Base-by-base conservation (phyloP, 768 basidiomycete genomes). In the Infundibulicybe gibba region DNA sequence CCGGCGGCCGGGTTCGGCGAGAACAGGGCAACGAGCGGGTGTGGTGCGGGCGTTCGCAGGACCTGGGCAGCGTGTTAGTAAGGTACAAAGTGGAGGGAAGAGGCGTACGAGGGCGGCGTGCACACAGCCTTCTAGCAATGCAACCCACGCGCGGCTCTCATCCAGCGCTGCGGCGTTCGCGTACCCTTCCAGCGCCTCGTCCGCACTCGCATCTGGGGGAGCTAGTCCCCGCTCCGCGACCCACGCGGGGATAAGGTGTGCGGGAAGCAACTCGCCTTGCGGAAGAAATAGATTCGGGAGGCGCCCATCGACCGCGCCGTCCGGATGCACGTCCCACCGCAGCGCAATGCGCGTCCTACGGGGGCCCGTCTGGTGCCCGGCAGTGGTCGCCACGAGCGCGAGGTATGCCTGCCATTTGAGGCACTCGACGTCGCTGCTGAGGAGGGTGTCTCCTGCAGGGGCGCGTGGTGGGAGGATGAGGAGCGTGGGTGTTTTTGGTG, bases 401-500 rank as follows among this genome's bases (percentile, higher is more conserved):
- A 88, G 71, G 55, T 86, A 90, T 0, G 90, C 87, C 63, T 93
- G 90, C 90, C 90, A 92, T 66, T 90, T 91, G 59, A 93, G 77
- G 61, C 90, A 92, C 55, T 91, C 88, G 54, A 91, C 83, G 65
- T 92, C 90, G 44, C 73, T 62, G 64, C 87, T 89, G 50, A 92
- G 76, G n/a, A 67, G 54, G 25, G 56, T 49, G 43, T 62, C 58
- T 25, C 51, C 49, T 13, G 54, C 50, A 41, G 48, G 43, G 41
- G 51, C 37, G 43, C 16, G 60, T 11, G 51, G 49, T 16, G 80
- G 76, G 13, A 70, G 70, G 17, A 90, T 79, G 85, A 87, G 90
- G 39, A 92, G 74, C 0, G 83, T 86, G 56, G 64, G 69, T 3
- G 41, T 45, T 5, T 54, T 51, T 19, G 63, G 53, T 15, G 52